Evolutionary conservation across 805 yeast genomes (phyloP), one percentile per base, ranked within the genome.

Genomic region (Komagataella pseudopastoris): DNA sequence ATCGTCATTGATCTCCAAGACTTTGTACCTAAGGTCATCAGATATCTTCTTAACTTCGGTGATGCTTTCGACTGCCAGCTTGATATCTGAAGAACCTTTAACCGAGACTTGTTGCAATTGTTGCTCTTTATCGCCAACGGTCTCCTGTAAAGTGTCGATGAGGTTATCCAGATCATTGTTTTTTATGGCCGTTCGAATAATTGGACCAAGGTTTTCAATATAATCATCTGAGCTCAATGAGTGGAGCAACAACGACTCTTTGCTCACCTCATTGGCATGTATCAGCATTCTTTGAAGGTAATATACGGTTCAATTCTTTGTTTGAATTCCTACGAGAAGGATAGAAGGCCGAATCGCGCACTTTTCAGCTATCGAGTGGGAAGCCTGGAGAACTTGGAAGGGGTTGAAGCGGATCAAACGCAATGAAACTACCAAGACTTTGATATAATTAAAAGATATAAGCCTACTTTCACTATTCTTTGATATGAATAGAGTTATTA

Each of bases 151-250:
- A 55, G 68, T 73, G 20, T 67, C 71, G 43, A 84, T 69, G 54
- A 88, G 70, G 16, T 74, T 79, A 6, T 80, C 74, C 43, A 86
- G 70, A 0, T 78, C 71, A 55, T 78, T 71, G 16, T 72, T 66
- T 50, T 70, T 70, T 46, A 88, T 66, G 18, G 89, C 83, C 7
- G 79, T 75, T 58, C 78, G 80, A 56, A 88, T 74, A 16, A 85
- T 74, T 1, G 95, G 95, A 2, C 88, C 85, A 53, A 88, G 72
- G 63, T 85, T 88, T 56, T 88, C 95, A 45, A 88, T 64, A 63
- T 83, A 86, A 58, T 85, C 90, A 52, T 80, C 85, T 2, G 85
- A 77, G 48, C 71, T 66, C 36, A 76, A 60, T 1, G 81, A 74
- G 16, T 62, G 60, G 50, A 63, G 63, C 6, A 63, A 59, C 49